These are phyloP conservation scores for Tylopilus vinaceipallidus DNA, from an alignment of 768 basidiomycete genomes.

Conservation along the genomic window DNA sequence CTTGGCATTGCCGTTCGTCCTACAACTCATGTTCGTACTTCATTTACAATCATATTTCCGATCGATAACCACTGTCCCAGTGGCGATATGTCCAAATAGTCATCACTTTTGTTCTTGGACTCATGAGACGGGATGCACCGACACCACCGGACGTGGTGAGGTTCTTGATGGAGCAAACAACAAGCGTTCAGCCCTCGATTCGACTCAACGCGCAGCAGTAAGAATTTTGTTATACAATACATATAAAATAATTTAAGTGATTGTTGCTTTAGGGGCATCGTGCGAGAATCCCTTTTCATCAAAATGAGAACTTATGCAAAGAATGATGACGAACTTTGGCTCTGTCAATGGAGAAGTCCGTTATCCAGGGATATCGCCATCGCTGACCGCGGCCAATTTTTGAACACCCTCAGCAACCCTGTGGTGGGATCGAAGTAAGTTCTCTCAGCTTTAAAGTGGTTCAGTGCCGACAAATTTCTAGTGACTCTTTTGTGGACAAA, in stretches of 20 bases:
- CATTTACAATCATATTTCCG: background rate
- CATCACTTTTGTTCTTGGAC: slow-evolving; percentile 52
- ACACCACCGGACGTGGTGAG: slow-evolving; percentile 51
- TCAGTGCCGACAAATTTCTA: slow-evolving; percentile 18
- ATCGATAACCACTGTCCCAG: slow-evolving; percentile 37
- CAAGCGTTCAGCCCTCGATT: slow-evolving; percentile 71
- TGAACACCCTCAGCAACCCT: slow-evolving; percentile 44
- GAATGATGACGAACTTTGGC: slow-evolving; percentile 66
- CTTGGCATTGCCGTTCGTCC: slow-evolving; percentile 58
- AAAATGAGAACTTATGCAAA: slow-evolving; percentile 75
- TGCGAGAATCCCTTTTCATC: slow-evolving; percentile 63
- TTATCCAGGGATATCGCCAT: slow-evolving; percentile 47
- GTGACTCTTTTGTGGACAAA: slow-evolving; percentile 66
- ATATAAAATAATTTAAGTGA: background rate
- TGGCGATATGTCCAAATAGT: slow-evolving; percentile 84
- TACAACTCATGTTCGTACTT: slow-evolving; percentile 65
- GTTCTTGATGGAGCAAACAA: slow-evolving; percentile 64
- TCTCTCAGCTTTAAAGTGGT: background rate
- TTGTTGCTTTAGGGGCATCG: slow-evolving; percentile 49
- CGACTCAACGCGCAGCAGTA: slow-evolving; percentile 66
- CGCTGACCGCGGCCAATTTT: slow-evolving; percentile 47
- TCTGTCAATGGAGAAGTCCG: slow-evolving; percentile 69
- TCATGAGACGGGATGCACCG: slow-evolving; percentile 62
- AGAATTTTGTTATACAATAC: slow-evolving; percentile 4
- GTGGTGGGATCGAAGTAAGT: slow-evolving; percentile 37